Evolutionary conservation across 1,284 basidiomycete species (phyloP), one percentile per base, ranked within the genome.

Genomic region (Fereydounia khargensis): DNA sequence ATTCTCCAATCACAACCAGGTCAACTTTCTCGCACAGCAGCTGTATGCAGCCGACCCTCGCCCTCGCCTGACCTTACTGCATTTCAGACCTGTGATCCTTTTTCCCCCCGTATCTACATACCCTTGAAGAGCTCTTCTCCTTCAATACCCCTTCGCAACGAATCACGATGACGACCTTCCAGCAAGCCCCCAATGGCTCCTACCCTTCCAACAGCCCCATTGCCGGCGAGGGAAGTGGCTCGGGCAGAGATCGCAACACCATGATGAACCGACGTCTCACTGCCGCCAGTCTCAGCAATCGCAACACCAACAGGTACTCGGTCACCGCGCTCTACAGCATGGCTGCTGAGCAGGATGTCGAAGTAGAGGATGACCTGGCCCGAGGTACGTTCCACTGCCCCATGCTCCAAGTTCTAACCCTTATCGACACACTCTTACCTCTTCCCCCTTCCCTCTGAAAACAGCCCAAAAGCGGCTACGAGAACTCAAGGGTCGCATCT

Each of bases 341-440:
- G 85, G 92, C 92, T 10, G 94, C 92, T 21, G 92, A 98, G 78
- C 91, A 96, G 81, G 94, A 98, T 75, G 88, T 95, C 21, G 95
- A 98, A 76, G 89, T 97, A 33, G 92, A 97, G 78, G 94, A 98
- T 77, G 94, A 98, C 77, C 81, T 98, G 49, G 91, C 92, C 8
- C 82, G 90, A 17, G n/a, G n/a, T n/a, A n/a, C n/a, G n/a, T n/a
- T n/a, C n/a, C n/a, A n/a, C n/a, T n/a, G n/a, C n/a, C n/a, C n/a
- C n/a, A n/a, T n/a, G n/a, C n/a, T n/a, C 19, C 36, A 17, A 23
- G 19, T 25, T 17, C 40, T 18, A 22, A 3, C 30, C 20, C 18
- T 31, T 20, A 25, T n/a, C 27, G 20, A n/a, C 13, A 21, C 24
- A 19, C n/a, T 33, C 17, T 39, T 35, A 13, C 39, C 5, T 31